These are phyloP conservation scores for Arbutus unedo DNA, from an alignment of 148 eudicot genomes.

Conservation along the genomic window DNA sequence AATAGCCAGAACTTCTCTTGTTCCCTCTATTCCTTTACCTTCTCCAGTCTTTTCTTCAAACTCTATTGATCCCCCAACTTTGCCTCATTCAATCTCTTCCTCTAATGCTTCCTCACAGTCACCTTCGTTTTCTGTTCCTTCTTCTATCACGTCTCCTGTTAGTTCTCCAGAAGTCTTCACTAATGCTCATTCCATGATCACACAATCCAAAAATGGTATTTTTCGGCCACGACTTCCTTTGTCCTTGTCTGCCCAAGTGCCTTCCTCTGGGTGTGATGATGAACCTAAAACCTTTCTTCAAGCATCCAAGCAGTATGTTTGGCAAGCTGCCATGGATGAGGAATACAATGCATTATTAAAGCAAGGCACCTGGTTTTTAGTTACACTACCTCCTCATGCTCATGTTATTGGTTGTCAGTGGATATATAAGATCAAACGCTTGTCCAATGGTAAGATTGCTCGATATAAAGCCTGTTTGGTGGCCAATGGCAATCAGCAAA, in stretches of 20 bases:
- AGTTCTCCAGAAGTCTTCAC: neutral
- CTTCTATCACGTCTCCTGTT: too few relatives aligned
- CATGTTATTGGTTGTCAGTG: neutral
- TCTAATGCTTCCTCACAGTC: too few relatives aligned
- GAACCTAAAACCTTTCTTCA: neutral
- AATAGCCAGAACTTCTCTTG: too few relatives aligned
- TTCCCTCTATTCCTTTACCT: too few relatives aligned
- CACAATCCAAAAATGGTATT: neutral
- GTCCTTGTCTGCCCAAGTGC: neutral
- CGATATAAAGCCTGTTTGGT: neutral
- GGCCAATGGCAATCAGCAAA: too few relatives aligned
- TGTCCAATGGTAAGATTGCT: neutral
- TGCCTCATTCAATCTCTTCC: too few relatives aligned
- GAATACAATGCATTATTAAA: neutral
- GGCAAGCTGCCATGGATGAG: too few relatives aligned
- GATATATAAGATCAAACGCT: neutral
- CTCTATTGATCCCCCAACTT: too few relatives aligned
- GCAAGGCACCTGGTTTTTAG: neutral
- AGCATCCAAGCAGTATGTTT: too few relatives aligned
- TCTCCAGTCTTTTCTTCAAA: too few relatives aligned
- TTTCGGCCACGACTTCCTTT: neutral
- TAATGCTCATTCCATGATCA: neutral
- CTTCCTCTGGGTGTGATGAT: neutral
- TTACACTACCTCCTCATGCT: neutral
- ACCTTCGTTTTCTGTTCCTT: too few relatives aligned